phyloP scores from a whole-genome alignment of 805 yeast genomes.

The Kluyveromyces starmeri region DNA sequence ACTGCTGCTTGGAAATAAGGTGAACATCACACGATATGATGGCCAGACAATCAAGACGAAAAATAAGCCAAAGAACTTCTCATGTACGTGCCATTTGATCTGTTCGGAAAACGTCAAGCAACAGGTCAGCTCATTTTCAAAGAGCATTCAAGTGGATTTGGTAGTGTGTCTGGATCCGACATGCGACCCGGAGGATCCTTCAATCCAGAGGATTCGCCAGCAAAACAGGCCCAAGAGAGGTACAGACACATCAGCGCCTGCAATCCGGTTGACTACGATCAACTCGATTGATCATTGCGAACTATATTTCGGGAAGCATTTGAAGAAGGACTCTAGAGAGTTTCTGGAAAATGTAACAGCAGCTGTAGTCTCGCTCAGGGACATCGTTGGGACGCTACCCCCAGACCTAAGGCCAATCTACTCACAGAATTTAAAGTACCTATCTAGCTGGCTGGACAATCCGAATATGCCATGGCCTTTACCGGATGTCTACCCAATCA shows the following conservation, averaged over 20 bases:
- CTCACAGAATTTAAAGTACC: constrained; percentile 51
- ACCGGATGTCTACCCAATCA: constrained; percentile 60
- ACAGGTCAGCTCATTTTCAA: constrained; percentile 15
- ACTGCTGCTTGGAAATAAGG: constrained; percentile 51
- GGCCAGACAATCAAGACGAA: constrained; percentile 50
- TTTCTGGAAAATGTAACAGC: constrained; percentile 65
- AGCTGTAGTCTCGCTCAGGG: constrained; percentile 74
- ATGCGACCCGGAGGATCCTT: constrained; percentile 34
- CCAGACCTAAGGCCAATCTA: constrained; percentile 72
- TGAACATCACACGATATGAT: constrained; percentile 47
- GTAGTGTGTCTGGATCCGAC: constrained; percentile 57
- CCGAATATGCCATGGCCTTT: constrained; percentile 57
- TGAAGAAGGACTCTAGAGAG: constrained; percentile 28
- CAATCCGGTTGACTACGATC: constrained; percentile 63
- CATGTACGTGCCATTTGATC: constrained; percentile 36
- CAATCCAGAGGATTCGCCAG: constrained; percentile 26
- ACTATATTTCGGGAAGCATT: constrained; percentile 35
- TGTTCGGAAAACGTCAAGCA: constrained; percentile 29
- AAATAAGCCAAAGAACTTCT: constrained; percentile 21
- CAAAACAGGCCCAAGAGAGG: constrained; percentile 23
- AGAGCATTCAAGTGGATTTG: constrained; percentile 39
- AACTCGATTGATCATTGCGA: constrained; percentile 81
- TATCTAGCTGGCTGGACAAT: constrained; percentile 52
- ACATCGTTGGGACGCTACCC: constrained; percentile 73
- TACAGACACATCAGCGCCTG: constrained; percentile 35